Percentiles rank a stretch among this genome's conserved stretches.
Conservation (phyloP, 2,329 filamentous ascomycete genomes). For the Sclerotinia spermophila region DNA sequence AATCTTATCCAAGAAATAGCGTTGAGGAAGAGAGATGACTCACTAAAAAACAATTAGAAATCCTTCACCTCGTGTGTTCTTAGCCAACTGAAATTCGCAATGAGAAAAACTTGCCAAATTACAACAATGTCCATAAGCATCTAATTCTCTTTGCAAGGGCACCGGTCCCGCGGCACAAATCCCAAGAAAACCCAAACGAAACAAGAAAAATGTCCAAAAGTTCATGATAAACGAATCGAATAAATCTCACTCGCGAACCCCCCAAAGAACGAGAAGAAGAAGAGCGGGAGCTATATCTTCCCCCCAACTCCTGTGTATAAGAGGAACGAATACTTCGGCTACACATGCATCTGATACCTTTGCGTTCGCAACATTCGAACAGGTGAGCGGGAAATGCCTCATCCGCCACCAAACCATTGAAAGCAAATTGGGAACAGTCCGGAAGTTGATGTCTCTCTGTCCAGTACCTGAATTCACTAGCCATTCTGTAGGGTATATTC, state of each 20-base stretch:
- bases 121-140: background rate
- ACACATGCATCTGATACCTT: constrained; percentile 9
- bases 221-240: constrained; percentile 2
- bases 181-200: background rate
- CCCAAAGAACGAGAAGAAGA: background rate
- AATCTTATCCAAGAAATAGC: too few species aligned
- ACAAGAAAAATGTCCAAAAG: background rate
- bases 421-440: background rate
- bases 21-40: background rate
- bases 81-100: background rate
- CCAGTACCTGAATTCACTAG: constrained; percentile 2
- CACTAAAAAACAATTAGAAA: background rate
- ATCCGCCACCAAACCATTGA: constrained; percentile 7
- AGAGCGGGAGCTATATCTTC: background rate
- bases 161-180: background rate
- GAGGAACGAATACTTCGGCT: constrained; percentile 7
- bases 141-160: background rate
- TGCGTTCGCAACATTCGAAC: background rate
- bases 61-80: background rate
- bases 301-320: background rate
- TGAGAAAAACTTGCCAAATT: constrained; percentile 5
- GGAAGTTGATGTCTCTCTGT: background rate
- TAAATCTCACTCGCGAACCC: background rate
- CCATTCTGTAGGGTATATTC: background rate
- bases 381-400: constrained; percentile 6